Evolutionary conservation across 768 basidiomycete species (phyloP), one percentile per base, ranked within the genome.

Genomic region (Dentipellis fragilis): DNA sequence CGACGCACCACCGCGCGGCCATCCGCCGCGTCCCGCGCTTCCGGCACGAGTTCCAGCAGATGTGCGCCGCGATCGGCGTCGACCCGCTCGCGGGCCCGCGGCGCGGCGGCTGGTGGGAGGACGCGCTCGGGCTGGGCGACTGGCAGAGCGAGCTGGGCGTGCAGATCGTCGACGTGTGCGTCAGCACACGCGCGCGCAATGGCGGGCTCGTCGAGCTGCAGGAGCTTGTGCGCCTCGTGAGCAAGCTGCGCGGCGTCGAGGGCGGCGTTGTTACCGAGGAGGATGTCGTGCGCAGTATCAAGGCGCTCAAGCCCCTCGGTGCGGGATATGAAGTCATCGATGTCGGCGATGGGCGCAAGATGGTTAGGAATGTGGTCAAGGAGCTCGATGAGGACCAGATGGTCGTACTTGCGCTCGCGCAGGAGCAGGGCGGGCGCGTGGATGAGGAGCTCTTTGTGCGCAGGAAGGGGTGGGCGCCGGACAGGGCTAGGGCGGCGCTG

Each of bases 111-210:
- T 89, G 90, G 83, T 96, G 93, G 91, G 85, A 87, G 2, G 93
- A 94, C 66, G 73, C 93, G 64, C 79, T 93, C 37, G 86, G 85
- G 8, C 70, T 96, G 54, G 85, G 91, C 14, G 96, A 98, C 67
- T 98, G 93, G 92, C 88, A 93, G 63, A 89, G 91, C 66, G 94
- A 96, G 65, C 80, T 98, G 6, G 92, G 93, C 10, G 92, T 97
- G 39, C 95, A 95, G 72, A 88, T 95, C 58, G 91, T 96, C 51
- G 92, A 93, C 66, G 79, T 93, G 45, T 93, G 91, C 63, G 86
- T 93, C 47, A 87, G 81, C 72, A 93, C 89, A 14, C 76, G 92
- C 55, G 88, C 89, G 61, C 74, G 85, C 47, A 97, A 97, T 64
- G 96, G 96, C 0, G 96, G 96, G 0, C 71, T 99, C 52, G 91